Percentiles rank a stretch among this genome's conserved stretches.
Evolutionary conservation across 768 basidiomycete genomes (phyloP).

Genomic region (Cystobasidium ongulense): DNA sequence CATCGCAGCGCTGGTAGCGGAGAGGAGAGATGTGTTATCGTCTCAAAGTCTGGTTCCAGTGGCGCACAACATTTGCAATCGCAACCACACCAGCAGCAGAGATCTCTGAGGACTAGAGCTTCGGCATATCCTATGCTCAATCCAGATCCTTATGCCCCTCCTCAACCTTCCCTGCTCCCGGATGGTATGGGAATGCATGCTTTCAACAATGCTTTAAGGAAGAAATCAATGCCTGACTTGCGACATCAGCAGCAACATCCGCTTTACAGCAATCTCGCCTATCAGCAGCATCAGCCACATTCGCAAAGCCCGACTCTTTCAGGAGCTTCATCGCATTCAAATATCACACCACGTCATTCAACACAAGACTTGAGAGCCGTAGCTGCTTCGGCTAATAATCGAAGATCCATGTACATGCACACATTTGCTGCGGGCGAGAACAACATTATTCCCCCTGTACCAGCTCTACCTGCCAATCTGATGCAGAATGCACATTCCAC

Average conservation of each 20-base stretch:
- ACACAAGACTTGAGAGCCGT: conserved; percentile 3
- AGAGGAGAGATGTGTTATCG: conserved; percentile 85
- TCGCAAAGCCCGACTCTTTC: not conserved
- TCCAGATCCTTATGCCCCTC: conserved; percentile 16
- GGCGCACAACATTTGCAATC: not conserved
- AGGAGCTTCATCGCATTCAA: not conserved
- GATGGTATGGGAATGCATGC: conserved; percentile 38
- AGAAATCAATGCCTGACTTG: conserved; percentile 99
- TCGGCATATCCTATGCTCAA: not conserved
- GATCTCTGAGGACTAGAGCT: not conserved
- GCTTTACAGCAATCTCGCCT: not conserved
- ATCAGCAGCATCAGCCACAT: not conserved
- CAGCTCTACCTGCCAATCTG: conserved; percentile 6
- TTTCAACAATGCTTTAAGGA: conserved; percentile 60
- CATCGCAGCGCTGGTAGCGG: conserved; percentile 89
- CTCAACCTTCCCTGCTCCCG: not conserved
- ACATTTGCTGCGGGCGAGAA: not conserved
- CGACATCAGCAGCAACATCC: conserved; percentile 35
- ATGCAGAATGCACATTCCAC: not conserved
- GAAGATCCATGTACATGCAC: not conserved
- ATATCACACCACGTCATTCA: conserved; percentile 21
- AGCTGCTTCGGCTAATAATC: conserved; percentile 5
- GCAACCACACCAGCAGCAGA: not conserved
- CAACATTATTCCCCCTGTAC: conserved; percentile 2
- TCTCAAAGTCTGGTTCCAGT: conserved; percentile 50